phyloP scores from a whole-genome alignment of 2,329 filamentous ascomycete species.

The Ramularia endophylla region DNA sequence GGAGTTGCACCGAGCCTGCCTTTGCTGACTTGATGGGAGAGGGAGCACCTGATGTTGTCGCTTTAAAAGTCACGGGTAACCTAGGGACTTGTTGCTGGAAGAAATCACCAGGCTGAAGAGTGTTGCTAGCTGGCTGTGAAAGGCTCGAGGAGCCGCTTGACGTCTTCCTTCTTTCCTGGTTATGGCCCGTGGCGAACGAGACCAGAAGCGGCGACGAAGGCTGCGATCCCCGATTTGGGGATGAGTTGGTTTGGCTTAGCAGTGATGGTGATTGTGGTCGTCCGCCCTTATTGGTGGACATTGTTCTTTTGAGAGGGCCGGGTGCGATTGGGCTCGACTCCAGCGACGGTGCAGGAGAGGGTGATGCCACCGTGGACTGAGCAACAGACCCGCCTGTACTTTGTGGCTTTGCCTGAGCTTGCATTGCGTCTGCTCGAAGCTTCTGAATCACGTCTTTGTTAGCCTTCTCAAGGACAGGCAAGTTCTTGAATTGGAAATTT shows the following conservation, averaged over 20 bases:
- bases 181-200: conserved; percentile 83
- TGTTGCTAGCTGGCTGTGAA: conserved; percentile 68
- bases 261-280: conserved; percentile 83
- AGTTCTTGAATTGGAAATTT: conserved; percentile 92
- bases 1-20: conserved; percentile 41
- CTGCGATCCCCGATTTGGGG: conserved; percentile 78
- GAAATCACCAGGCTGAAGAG: conserved; percentile 63
- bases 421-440: conserved; percentile 83
- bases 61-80: conserved; percentile 45
- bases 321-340: conserved; percentile 82
- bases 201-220: conserved; percentile 89
- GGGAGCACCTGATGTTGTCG: conserved; percentile 43
- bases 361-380: conserved; percentile 41
- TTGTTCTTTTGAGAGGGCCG: conserved; percentile 70
- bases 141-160: conserved; percentile 82
- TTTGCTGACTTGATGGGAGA: conserved; percentile 49
- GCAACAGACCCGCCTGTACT: conserved; percentile 35
- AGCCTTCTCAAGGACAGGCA: conserved; percentile 92
- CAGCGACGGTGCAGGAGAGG: conserved; percentile 59
- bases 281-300: conserved; percentile 73
- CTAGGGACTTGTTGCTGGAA: conserved; percentile 62
- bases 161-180: conserved; percentile 79
- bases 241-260: conserved; percentile 72
- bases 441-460: conserved; percentile 99
- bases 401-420: conserved; percentile 51